A percentile compares a stretch with the other conserved stretches of the same genome.
These are phyloP conservation scores for Paraphysoderma sedebokerense DNA, from an alignment of 371 early-diverging fungal species.

Conservation along the genomic window DNA sequence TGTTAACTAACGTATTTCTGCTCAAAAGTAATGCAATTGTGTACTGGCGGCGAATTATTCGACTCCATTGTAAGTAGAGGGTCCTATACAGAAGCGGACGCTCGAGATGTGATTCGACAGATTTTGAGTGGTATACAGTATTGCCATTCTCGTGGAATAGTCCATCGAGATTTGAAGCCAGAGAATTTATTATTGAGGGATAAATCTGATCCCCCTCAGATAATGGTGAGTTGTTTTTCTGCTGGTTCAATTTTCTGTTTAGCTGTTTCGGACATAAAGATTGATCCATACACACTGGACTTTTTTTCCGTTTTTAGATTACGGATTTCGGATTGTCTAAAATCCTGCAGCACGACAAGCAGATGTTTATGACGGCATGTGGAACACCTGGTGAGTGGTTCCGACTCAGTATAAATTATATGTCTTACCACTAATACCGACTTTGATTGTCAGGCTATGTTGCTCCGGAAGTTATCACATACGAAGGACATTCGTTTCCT, in stretches of 20 bases:
- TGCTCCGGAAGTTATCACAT: slow-evolving; percentile 79
- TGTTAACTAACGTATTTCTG: too few relatives aligned
- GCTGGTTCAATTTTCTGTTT: too few relatives aligned
- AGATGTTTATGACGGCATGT: slow-evolving; percentile 58
- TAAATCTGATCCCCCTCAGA: slow-evolving; percentile 20
- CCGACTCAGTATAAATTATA: too few relatives aligned
- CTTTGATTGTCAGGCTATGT: too few relatives aligned
- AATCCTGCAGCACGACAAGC: slow-evolving; percentile 38
- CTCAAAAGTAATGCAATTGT: not conserved
- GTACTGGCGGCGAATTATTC: slow-evolving; percentile 73
- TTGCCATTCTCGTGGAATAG: slow-evolving; percentile 36
- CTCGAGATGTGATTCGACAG: slow-evolving; percentile 52
- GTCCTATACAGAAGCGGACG: slow-evolving; percentile 51
- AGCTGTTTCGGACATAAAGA: too few relatives aligned
- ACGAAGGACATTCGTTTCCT: slow-evolving; percentile 56
- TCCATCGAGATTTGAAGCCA: slow-evolving; percentile 57
- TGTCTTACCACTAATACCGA: too few relatives aligned
- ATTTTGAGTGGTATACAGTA: slow-evolving; percentile 29
- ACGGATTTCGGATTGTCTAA: slow-evolving; percentile 91
- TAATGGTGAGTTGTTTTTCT: too few relatives aligned
- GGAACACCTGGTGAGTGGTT: too few relatives aligned
- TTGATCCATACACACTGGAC: too few relatives aligned
- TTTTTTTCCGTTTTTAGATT: too few relatives aligned
- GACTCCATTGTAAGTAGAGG: slow-evolving; percentile 61
- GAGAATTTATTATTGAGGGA: slow-evolving; percentile 61